Conservation (phyloP, 1,284 basidiomycete species). For the Trichosporon sp. region DNA sequence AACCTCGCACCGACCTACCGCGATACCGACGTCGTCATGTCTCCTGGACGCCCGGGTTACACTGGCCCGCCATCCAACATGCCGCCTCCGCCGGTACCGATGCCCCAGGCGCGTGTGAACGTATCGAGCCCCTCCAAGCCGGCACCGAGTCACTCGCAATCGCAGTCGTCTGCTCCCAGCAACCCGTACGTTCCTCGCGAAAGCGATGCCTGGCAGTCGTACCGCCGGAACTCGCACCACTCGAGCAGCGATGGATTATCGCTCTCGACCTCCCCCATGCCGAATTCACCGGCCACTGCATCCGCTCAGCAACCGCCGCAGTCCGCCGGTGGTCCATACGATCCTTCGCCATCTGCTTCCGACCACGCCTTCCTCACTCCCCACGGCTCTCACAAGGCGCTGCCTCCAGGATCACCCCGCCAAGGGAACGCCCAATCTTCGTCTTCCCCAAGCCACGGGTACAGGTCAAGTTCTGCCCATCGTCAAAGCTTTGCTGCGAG, state of each 20-base stretch:
- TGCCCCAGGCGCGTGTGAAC: slow-evolving; percentile 1
- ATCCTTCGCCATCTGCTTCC: slow-evolving; percentile 18
- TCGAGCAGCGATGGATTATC: slow-evolving; percentile 25
- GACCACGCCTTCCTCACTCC: slow-evolving; percentile 17
- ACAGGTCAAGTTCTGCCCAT: background rate
- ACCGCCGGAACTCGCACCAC: slow-evolving; percentile 19
- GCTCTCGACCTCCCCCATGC: slow-evolving; percentile 34
- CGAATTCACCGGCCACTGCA: slow-evolving; percentile 29
- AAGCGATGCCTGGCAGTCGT: slow-evolving; percentile 17
- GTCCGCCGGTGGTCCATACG: slow-evolving; percentile 26
- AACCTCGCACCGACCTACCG: slow-evolving; percentile 6
- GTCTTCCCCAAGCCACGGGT: background rate
- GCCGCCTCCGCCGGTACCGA: slow-evolving; percentile 15
- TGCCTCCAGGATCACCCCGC: slow-evolving; percentile 6
- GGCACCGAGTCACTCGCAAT: background rate
- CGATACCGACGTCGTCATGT: slow-evolving; percentile 31
- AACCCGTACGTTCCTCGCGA: slow-evolving; percentile 39
- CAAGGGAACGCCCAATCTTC: background rate
- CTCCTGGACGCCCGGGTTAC: slow-evolving; percentile 12
- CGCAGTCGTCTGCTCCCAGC: slow-evolving; percentile 3
- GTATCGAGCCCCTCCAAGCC: slow-evolving; percentile 2
- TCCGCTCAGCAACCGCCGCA: background rate
- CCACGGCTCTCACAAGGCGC: slow-evolving; percentile 6
- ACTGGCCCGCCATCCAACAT: slow-evolving; percentile 9
- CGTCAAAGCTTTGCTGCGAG: slow-evolving; percentile 2